Base-by-base conservation (phyloP, 345 rosid species). In the Arabis alpina region DNA sequence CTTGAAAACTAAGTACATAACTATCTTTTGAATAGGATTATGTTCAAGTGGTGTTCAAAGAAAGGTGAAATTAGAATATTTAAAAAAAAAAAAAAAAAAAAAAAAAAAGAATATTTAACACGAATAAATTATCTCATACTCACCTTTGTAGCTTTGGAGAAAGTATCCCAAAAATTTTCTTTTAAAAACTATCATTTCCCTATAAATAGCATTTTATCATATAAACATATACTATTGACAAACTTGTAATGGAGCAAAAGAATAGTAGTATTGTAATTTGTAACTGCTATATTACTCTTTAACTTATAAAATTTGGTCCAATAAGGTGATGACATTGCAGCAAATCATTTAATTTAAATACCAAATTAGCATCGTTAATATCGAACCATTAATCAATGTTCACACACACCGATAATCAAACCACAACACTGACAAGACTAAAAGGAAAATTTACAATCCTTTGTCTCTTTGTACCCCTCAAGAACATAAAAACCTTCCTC, bases 381-480 rank as follows among this genome's bases (percentile, higher is more conserved):
- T 54, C 56, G 56, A 36, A 72, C 59, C 27, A 19, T 19, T 19
- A 65, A 10, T 73, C 77, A 19, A 10, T 12, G 14, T n/a, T 19
- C 39, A 0, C 34, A 19, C 65, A 56, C 44, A 64, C 25, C 44
- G 15, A 19, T 23, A 56, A 28, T 32, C 59, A 54, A 55, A 64
- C 65, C 7, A 48, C 27, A 59, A 73, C 53, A 56, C 56, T 58
- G 44, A 28, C 34, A 39, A 3, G 10, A 16, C 10, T 27, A 59
- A 19, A 19, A 39, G 25, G 14, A 11, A 36, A 59, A 56, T 4
- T 56, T 36, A 41, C 58, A 42, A 2, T n/a, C 1, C 1, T 10
- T 34, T 57, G 71, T 66, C 77, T 58, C 48, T 58, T 41, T 66
- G 72, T 73, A 53, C 64, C 64, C 58, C 43, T 28, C 1, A 36